Base-by-base conservation (phyloP, 2,329 filamentous ascomycete species). In the Graphilbum ipis-grandicollis region DNA sequence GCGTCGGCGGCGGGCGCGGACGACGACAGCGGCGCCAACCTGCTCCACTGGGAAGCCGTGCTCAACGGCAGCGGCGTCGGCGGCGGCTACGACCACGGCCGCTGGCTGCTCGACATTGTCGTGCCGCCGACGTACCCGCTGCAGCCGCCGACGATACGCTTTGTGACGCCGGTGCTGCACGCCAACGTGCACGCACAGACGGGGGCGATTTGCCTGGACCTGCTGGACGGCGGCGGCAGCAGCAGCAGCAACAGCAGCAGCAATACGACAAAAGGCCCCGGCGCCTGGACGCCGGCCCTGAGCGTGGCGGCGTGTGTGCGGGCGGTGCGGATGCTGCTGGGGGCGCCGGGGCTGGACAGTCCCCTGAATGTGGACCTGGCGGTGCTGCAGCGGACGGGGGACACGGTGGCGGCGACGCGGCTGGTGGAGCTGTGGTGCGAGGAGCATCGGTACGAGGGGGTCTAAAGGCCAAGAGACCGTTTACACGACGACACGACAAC, bases 161-260 rank as follows among this genome's bases (percentile, higher is more conserved):
- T 98, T 61, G 60, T 66, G n/a, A 98, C 85, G 26, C 73, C 75
- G 43, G 74, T 92, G 46, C 80, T 83, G 49, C 85, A 93, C 60
- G 76, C 86, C 34, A 94, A 94, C 57, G 74, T 74, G 23, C 62
- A 64, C 36, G 62, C 70, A 43, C 48, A 66, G 47, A 85, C 74
- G 3, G 90, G 90, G 47, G 86, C 94, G 58, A 90, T 98, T 52
- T 98, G 90, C 56, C 72, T 96, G 21, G 90, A 94, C 52, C 67
- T 96, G 43, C 66, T 98, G 41, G 68, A 25, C 14, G 30, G 6
- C 29, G 26, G 22, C 33, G 9, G n/a, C 19, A 12, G 9, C 10
- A 19, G 32, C 9, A 12, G 12, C 23, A 25, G 23, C 12, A 12
- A 7, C 8, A 25, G 8, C 8, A 12, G 23, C 23, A 12, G 8